Percentiles rank a stretch among this genome's conserved stretches.
Evolutionary conservation across 2,329 filamentous ascomycete genomes (phyloP).

Genomic region (Neospermospora avenae): DNA sequence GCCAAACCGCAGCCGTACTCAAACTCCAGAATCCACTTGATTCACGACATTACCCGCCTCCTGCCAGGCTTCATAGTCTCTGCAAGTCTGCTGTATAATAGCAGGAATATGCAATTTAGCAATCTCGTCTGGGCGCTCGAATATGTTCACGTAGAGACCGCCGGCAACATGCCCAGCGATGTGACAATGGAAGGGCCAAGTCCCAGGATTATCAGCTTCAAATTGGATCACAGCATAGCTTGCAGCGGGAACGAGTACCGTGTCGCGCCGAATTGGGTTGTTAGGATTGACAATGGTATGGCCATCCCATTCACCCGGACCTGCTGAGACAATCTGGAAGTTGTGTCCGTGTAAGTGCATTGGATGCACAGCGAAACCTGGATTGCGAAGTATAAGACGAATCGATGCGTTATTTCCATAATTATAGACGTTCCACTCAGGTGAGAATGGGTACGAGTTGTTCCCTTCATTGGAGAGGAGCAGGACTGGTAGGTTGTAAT

Average conservation of each 20-base stretch:
- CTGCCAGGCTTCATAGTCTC: constrained; percentile 46
- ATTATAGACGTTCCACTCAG: constrained; percentile 55
- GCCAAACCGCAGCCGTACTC: no score
- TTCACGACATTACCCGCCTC: constrained; percentile 39
- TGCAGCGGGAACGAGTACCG: constrained; percentile 43
- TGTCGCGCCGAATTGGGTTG: constrained; percentile 51
- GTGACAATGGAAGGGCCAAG: constrained; percentile 47
- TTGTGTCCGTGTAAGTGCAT: constrained; percentile 72
- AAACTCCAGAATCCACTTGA: constrained; percentile 51
- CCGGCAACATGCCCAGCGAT: constrained; percentile 49
- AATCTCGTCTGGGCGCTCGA: constrained; percentile 42
- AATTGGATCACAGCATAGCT: constrained; percentile 46
- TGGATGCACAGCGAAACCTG: constrained; percentile 49
- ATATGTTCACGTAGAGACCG: constrained; percentile 40
- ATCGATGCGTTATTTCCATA: constrained; percentile 51
- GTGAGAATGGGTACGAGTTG: constrained; percentile 44
- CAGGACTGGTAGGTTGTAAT: constrained; percentile 59
- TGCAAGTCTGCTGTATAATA: constrained; percentile 50
- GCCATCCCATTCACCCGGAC: constrained; percentile 36
- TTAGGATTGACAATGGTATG: constrained; percentile 37
- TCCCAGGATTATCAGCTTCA: constrained; percentile 48
- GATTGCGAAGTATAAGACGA: constrained; percentile 55
- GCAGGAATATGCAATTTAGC: constrained; percentile 44
- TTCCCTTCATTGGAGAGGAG: constrained; percentile 50
- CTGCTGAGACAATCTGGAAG: constrained; percentile 61